Evolutionary conservation across 768 basidiomycete species (phyloP).

Genomic region (Kondoa subrosea): DNA sequence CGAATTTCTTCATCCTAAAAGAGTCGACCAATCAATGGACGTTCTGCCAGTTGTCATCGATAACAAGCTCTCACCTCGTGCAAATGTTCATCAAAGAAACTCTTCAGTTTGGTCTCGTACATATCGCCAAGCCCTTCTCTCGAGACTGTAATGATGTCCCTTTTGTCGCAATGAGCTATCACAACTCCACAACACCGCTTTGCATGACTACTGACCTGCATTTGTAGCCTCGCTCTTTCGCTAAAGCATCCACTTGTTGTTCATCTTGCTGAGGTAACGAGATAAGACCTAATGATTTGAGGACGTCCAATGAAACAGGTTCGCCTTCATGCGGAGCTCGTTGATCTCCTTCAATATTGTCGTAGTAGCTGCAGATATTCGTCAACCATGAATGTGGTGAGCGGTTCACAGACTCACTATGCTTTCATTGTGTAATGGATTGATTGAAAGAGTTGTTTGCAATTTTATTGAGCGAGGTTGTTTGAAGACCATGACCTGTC

Average conservation of each 20-base stretch:
- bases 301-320: slow-evolving; percentile 38
- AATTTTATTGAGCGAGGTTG: too few species aligned
- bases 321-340: slow-evolving; percentile 56
- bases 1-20: slow-evolving; percentile 94
- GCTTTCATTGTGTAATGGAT: background rate
- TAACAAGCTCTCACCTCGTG: background rate
- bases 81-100: slow-evolving; percentile 64
- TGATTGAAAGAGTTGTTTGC: background rate
- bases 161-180: slow-evolving; percentile 62
- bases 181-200: background rate
- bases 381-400: background rate
- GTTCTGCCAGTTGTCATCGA: background rate
- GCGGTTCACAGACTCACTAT: background rate
- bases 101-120: slow-evolving; percentile 66
- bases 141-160: slow-evolving; percentile 60
- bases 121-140: slow-evolving; percentile 62
- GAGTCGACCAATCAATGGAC: slow-evolving; percentile 42
- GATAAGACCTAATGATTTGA: slow-evolving; percentile 48
- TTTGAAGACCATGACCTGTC: too few species aligned
- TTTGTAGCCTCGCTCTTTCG: slow-evolving; percentile 8
- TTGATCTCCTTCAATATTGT: slow-evolving; percentile 42
- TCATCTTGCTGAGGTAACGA: slow-evolving; percentile 53
- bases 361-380: slow-evolving; percentile 12
- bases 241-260: slow-evolving; percentile 38
- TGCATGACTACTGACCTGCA: background rate